Evolutionary conservation across 169 alveolate genomes (phyloP), one percentile per base, ranked within the genome.

Genomic region (Plasmodium relictum): DNA sequence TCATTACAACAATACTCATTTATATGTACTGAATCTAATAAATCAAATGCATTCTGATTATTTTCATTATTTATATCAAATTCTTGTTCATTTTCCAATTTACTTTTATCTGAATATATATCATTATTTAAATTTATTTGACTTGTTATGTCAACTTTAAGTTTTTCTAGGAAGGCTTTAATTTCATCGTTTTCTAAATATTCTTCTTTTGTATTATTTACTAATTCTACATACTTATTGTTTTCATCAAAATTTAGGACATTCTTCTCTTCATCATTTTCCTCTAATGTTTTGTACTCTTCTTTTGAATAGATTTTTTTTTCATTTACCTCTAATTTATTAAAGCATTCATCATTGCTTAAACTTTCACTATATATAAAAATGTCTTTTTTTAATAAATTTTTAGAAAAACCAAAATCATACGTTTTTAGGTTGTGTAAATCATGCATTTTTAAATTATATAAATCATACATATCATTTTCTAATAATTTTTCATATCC

Each of bases 391-490:
- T 63, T 76, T 9, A 76, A 66, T 63, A 76, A 37, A 63, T 63
- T 65, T 76, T 76, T 76, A 12, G 88, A 76, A 52, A 44, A 48
- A 24, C 45, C 76, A 63, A 76, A 76, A 56, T 76, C 88, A 42
- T 66, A 76, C 1, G 73, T 7, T 45, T 76, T 62, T 41, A 76
- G 37, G n/a, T 66, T 76, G 14, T 76, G 44, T 37, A 76, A 63
- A 76, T 76, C 88, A 66, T 76, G 88, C 76, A 76, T 63, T 39
- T 76, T 76, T 12, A 76, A 41, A 66, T 76, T 76, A 56, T 76
- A 76, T 56, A 76, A 76, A 63, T 76, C 76, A 61, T 56, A 76
- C 88, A 76, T 76, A n/a, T 76, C 76, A 41, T 76, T 76, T 63
- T 76, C 74, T 50, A 76, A 56, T 45, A 76, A 18, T 66, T 76